phyloP scores from a whole-genome alignment of 306 rosid genomes.

The Lathyrus aphaca region DNA sequence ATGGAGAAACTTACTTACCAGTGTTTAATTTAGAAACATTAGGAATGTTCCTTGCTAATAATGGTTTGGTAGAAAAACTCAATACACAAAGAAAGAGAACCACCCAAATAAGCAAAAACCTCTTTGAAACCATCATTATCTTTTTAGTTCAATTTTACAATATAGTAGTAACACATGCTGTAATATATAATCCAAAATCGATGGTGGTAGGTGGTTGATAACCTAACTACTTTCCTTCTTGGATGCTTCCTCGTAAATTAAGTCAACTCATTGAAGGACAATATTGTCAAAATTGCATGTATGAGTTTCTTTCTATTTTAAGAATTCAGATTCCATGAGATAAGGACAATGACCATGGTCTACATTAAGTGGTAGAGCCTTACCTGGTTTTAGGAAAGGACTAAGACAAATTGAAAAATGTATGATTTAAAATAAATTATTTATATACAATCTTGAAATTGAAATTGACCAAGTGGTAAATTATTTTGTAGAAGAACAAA shows the following conservation, averaged over 20 bases:
- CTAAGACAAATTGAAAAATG: too few species aligned
- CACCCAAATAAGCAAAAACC: background rate
- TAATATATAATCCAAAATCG: too few species aligned
- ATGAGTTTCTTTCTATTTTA: background rate
- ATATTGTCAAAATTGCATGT: background rate
- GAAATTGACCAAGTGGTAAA: too few species aligned
- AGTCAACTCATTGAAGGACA: background rate
- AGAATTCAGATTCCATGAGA: too few species aligned
- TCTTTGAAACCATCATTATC: background rate
- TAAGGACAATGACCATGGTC: too few species aligned
- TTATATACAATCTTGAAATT: too few species aligned
- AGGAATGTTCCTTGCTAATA: background rate
- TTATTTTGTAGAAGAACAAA: too few species aligned
- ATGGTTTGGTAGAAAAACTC: background rate
- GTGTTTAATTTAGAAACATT: background rate
- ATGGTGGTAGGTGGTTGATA: background rate
- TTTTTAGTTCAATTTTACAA: too few species aligned
- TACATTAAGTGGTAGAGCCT: too few species aligned
- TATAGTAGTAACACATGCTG: background rate
- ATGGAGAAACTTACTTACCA: background rate
- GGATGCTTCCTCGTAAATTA: constrained; percentile 1
- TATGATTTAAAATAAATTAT: too few species aligned
- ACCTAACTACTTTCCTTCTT: background rate
- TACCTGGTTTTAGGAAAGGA: too few species aligned
- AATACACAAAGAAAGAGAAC: background rate